Base-by-base conservation (phyloP, 768 basidiomycete species). In the Zangia roseola region DNA sequence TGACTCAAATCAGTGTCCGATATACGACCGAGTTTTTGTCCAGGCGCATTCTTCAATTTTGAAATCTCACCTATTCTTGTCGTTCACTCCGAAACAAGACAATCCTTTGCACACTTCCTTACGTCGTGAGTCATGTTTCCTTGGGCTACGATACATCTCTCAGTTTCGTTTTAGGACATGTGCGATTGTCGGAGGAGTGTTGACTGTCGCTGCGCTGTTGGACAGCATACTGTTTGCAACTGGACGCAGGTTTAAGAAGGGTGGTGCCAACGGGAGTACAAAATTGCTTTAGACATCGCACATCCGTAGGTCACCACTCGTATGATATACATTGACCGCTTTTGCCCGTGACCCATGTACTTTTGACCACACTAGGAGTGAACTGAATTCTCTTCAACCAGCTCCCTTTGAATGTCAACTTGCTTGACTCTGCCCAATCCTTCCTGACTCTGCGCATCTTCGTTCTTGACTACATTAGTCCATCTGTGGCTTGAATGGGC, bases 41-140 rank as follows among this genome's bases (percentile, higher is more conserved):
- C 30, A 76, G 88, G 91, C 41, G 85, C 83, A 14, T 90, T 88
- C 75, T 85, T 89, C 77, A 97, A 93, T 74, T 97, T 90, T 67
- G 94, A 98, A 66, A 97, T 97, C 63, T 97, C 94, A 16, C 95
- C 94, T 12, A 94, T 99, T 61, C 86, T 91, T 41, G 88, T 99
- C 43, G 86, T 94, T 20, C 94, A 97, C 65, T 79, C 81, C 10
- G 95, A 98, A 64, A 86, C 81, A 28, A 80, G 93, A 47, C 94
- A 98, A 69, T 91, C 91, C 1, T 95, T 98, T 68, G 95, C 97
- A 3, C 97, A 99, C 71, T 98, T 98, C 77, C 72, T 98, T 23
- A 97, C 97, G 37, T 97, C 94, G 90, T 94, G 63, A 62, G 93
- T 78, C 14, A 19, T 47, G n/a, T 9, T 41, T 25, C 49, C 10